Conservation (phyloP, 257 asterid species). For the Solanum chilense region DNA sequence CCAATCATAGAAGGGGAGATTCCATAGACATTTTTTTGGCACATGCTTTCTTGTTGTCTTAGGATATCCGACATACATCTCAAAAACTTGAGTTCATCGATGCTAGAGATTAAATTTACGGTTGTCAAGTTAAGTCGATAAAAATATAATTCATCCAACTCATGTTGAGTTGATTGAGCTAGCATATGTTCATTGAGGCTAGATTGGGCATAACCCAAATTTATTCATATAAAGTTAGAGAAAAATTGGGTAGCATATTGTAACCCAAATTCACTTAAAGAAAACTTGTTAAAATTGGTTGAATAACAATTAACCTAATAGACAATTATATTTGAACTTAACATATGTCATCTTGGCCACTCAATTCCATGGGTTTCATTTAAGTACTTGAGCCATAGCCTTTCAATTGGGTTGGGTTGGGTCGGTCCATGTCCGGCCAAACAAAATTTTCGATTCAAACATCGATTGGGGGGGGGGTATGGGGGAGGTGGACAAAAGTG, state of each 20-base stretch:
- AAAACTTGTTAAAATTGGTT: not conserved
- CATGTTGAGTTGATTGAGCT: not conserved
- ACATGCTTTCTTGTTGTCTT: not conserved
- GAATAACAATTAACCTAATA: not conserved
- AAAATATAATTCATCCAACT: not conserved
- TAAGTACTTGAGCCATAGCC: not conserved
- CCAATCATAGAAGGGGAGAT: not conserved
- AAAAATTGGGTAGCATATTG: not conserved
- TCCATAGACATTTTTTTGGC: not conserved
- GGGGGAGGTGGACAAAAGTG: not conserved
- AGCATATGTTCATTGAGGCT: not conserved
- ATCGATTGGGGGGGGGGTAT: too few species aligned
- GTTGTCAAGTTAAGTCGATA: not conserved
- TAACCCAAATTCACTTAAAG: not conserved
- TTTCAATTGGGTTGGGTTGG: not conserved
- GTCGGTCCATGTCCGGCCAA: not conserved
- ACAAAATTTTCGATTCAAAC: not conserved
- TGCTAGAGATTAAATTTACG: not conserved
- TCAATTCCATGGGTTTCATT: not conserved
- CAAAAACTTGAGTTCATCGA: not conserved
- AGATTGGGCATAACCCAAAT: not conserved
- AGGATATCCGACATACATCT: not conserved
- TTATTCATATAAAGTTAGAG: not conserved
- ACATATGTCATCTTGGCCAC: not conserved
- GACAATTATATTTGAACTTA: not conserved